These are phyloP conservation scores for Setomelanomma holmii DNA, from an alignment of 2,329 filamentous ascomycete genomes.

Conservation along the genomic window DNA sequence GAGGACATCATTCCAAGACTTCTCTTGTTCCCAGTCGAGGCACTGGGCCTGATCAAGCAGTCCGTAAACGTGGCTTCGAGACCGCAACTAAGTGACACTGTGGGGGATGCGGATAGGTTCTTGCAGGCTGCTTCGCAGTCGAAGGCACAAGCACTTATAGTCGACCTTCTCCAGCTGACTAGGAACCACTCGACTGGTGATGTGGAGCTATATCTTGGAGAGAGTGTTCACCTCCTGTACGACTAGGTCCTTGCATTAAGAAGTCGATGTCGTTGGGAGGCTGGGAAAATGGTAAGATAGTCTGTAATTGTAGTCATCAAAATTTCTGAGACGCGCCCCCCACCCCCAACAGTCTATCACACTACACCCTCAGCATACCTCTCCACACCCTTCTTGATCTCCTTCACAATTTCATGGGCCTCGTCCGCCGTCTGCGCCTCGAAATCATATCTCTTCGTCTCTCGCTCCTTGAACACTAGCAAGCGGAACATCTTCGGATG, in stretches of 20 bases:
- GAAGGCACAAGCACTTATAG: neutral
- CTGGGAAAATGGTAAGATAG: too few relatives aligned
- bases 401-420: conserved; percentile 78
- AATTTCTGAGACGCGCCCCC: neutral
- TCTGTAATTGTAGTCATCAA: too few relatives aligned
- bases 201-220: conserved; percentile 2
- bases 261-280: too few relatives aligned
- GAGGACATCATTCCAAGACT: conserved; percentile 1
- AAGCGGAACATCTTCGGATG: conserved; percentile 84
- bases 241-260: too few relatives aligned
- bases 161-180: neutral
- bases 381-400: conserved; percentile 78
- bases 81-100: neutral
- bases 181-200: conserved; percentile 1
- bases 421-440: conserved; percentile 76
- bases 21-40: conserved; percentile 1
- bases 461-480: conserved; percentile 76
- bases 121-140: neutral
- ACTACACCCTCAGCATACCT: conserved; percentile 64
- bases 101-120: conserved; percentile 2
- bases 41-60: conserved; percentile 3
- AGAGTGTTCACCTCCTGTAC: neutral
- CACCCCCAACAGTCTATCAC: conserved; percentile 1
- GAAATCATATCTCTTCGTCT: conserved; percentile 85
- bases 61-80: conserved; percentile 4